Percentiles rank a stretch among this genome's conserved stretches.
These are phyloP conservation scores for Corynespora cassiicola DNA, from an alignment of 2,329 filamentous ascomycete genomes.

Conservation along the genomic window DNA sequence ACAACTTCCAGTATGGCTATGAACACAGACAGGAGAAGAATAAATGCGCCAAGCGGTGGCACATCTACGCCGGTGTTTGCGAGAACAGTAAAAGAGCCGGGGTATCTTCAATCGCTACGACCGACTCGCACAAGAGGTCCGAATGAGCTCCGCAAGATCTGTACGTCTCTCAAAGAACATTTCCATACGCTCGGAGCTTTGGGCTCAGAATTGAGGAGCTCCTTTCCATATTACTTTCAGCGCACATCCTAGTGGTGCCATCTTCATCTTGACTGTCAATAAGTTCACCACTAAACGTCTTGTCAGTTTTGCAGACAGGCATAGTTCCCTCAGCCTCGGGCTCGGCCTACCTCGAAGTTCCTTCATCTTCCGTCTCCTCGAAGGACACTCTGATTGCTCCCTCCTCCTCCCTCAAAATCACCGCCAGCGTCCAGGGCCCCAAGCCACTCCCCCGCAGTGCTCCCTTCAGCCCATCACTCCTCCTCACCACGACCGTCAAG, in stretches of 20 bases:
- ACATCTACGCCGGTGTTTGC: slow-evolving; percentile 78
- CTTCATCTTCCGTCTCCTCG: slow-evolving; percentile 52
- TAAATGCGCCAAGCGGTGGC: slow-evolving; percentile 83
- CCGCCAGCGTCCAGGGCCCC: slow-evolving; percentile 91
- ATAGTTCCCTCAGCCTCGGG: slow-evolving; percentile 92
- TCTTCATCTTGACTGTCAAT: slow-evolving; percentile 3
- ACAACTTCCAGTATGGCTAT: slow-evolving; percentile 24
- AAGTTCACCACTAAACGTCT: slow-evolving; percentile 29
- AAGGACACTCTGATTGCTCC: slow-evolving; percentile 57
- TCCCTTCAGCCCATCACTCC: slow-evolving; percentile 89
- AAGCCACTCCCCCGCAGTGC: slow-evolving; percentile 88
- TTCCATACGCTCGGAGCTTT: not conserved
- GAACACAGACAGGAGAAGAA: slow-evolving; percentile 75
- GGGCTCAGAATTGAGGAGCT: too few species aligned
- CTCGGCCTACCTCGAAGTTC: slow-evolving; percentile 80
- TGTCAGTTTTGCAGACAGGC: slow-evolving; percentile 83
- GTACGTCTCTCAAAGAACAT: slow-evolving; percentile 59
- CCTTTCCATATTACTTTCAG: too few species aligned
- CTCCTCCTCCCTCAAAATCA: slow-evolving; percentile 81
- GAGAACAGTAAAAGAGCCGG: slow-evolving; percentile 55
- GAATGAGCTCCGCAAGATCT: slow-evolving; percentile 83
- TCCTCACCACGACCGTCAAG: slow-evolving; percentile 92
- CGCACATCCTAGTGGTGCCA: not conserved
- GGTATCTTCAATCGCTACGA: slow-evolving; percentile 51
- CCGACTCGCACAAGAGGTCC: slow-evolving; percentile 67